Conservation (phyloP, 148 eudicot genomes). For the Diospyros kaki region DNA sequence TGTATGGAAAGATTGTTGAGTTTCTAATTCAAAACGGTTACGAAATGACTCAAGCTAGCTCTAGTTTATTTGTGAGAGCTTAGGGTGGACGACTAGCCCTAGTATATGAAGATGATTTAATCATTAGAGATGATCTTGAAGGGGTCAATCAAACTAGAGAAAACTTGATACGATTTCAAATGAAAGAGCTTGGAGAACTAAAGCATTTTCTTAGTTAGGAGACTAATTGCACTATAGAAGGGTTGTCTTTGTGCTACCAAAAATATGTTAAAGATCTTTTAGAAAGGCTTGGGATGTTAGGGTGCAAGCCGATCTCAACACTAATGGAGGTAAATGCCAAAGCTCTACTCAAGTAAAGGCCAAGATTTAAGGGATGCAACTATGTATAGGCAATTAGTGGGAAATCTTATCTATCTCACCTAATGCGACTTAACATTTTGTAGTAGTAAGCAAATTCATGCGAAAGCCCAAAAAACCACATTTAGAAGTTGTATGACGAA, state of each 20-base stretch:
- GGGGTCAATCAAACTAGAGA: neutral
- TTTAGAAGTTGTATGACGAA: slow-evolving; percentile 2
- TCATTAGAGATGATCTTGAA: no score
- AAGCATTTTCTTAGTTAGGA: neutral
- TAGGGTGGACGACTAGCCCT: no score
- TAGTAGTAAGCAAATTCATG: slow-evolving; percentile 6
- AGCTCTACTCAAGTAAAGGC: neutral
- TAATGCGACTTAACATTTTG: neutral
- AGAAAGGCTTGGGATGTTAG: neutral
- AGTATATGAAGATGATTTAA: no score
- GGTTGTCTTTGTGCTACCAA: neutral
- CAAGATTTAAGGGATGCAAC: slow-evolving; percentile 2
- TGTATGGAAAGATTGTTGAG: slow-evolving; percentile 9
- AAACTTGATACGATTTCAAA: neutral
- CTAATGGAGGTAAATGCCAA: neutral
- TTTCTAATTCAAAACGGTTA: neutral
- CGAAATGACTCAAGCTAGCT: neutral
- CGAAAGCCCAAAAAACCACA: slow-evolving; percentile 7
- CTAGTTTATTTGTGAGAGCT: no score
- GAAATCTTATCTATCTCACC: slow-evolving; percentile 6
- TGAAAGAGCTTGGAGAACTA: neutral
- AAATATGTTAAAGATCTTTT: neutral
- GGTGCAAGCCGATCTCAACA: no score
- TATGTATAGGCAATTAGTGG: slow-evolving; percentile 8
- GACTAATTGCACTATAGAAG: neutral